Evolutionary conservation across 225 moss, liverwort and hornwort species (phyloP), one percentile per base, ranked within the genome.

Genomic region (Asterella californica): DNA sequence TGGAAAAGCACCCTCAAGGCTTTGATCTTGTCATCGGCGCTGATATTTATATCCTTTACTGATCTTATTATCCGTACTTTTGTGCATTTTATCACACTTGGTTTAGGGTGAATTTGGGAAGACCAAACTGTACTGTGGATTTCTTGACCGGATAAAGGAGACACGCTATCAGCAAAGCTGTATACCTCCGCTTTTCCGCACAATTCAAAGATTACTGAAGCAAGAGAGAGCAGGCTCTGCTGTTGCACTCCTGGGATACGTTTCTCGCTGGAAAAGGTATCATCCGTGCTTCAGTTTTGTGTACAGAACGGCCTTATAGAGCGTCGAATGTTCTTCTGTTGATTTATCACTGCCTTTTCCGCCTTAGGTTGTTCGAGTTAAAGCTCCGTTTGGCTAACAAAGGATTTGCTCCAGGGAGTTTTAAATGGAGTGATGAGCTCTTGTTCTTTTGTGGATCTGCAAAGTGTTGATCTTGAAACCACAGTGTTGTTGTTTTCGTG

Each of bases 11-110:
- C 78, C 90, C 89, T 46, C 76, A 79, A 63, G 91, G 92, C 53
- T 96, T 96, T 82, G 90, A 91, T 88, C 86, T 93, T 60, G 89
- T 94, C 83, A 81, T 94, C 80, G 94, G 94, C 64, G 96, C 96
- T 68, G 94, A 96, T 78, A 92, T 94, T 34, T 94, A 96, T 96
- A 96, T 96, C 96, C 91, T 92, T 81, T 65, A 57, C 62, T 76
- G 24, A 12, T 36, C 22, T 25, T 46, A 7, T 0, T 38, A 5
- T 22, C 4, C 9, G 10, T 42, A 48, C 10, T n/a, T 22, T 71
- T 49, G 7, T 21, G 4, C 33, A 53, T 15, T 75, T 10, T 34
- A 29, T 32, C 0, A 75, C 29, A 32, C 4, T 74, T 55, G 27
- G 18, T 37, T n/a, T 14, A 57, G 33, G 19, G 46, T 2, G n/a